Percentiles rank a stretch among this genome's conserved stretches.
Conservation (phyloP, 352 stramenopile genomes). For the Thraustochytrium sp. region DNA sequence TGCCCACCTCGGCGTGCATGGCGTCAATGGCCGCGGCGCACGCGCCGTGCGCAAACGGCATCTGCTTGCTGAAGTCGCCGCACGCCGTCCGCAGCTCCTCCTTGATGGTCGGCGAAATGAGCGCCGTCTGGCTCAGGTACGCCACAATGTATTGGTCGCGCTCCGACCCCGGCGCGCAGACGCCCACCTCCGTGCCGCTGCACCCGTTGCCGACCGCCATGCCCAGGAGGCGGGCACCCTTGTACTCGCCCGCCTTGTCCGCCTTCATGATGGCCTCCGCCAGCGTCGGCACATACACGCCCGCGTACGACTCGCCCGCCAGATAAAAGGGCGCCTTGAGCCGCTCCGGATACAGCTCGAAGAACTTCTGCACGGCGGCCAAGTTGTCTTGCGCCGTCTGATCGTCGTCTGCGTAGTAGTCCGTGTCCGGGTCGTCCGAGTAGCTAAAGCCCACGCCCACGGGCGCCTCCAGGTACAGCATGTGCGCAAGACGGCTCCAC, state of each 20-base stretch:
- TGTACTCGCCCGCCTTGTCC: constrained; percentile 45
- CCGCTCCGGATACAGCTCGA: constrained; percentile 71
- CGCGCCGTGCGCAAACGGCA: not conserved
- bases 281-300: constrained; percentile 87
- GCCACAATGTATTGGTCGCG: constrained; percentile 42
- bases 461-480: constrained; percentile 61
- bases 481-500: constrained; percentile 60
- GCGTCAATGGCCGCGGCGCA: constrained; percentile 42
- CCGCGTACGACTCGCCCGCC: constrained; percentile 87
- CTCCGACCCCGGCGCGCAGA: constrained; percentile 38
- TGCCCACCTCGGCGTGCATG: constrained; percentile 39
- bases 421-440: constrained; percentile 28
- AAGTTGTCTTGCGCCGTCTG: constrained; percentile 69
- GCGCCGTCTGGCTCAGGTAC: constrained; percentile 40
- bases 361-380: constrained; percentile 68
- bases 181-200: constrained; percentile 52
- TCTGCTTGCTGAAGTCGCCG: constrained; percentile 2
- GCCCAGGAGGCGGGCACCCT: constrained; percentile 59
- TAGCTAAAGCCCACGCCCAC: constrained; percentile 57
- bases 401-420: constrained; percentile 68
- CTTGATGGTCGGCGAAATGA: constrained; percentile 33
- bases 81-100: constrained; percentile 11
- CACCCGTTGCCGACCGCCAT: constrained; percentile 60
- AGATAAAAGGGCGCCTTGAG: constrained; percentile 79
- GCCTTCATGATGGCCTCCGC: constrained; percentile 63